Evolutionary conservation across 768 basidiomycete genomes (phyloP).

Genomic region (Suillus fuscotomentosus): DNA sequence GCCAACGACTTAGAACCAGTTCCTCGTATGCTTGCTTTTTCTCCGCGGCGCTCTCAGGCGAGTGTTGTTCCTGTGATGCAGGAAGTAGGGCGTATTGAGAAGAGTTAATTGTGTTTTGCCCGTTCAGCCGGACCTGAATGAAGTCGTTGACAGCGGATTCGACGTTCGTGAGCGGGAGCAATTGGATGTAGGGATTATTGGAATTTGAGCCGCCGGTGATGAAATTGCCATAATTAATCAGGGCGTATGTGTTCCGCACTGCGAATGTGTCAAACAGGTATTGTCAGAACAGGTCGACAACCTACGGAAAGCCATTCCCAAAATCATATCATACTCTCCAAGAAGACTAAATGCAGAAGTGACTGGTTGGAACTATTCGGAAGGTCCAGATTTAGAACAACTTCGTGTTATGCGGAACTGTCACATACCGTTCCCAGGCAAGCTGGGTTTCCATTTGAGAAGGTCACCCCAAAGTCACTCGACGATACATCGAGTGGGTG

Average conservation of each 20-base stretch:
- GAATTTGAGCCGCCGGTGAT: constrained; percentile 48
- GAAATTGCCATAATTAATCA: constrained; percentile 73
- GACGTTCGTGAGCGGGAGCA: constrained; percentile 57
- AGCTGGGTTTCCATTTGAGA: constrained; percentile 46
- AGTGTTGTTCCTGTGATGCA: constrained; percentile 52
- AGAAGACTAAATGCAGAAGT: constrained; percentile 76
- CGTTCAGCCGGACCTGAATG: constrained; percentile 56
- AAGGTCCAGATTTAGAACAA: constrained; percentile 6
- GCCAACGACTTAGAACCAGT: constrained; percentile 68
- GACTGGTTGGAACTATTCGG: constrained; percentile 73
- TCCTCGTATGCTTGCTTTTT: constrained; percentile 68
- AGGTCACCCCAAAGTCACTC: constrained; percentile 50
- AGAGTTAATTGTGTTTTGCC: constrained; percentile 54
- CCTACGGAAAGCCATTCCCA: constrained; percentile 80
- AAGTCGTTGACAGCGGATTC: constrained; percentile 63
- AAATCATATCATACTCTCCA: constrained; percentile 79
- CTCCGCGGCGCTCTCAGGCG: constrained; percentile 61
- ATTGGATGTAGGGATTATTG: constrained; percentile 65
- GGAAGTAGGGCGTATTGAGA: constrained; percentile 62
- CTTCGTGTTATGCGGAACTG: neutral
- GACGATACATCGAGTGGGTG: constrained; percentile 71
- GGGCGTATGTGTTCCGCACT: constrained; percentile 78
- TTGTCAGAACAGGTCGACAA: constrained; percentile 1
- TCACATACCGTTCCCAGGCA: constrained; percentile 68
- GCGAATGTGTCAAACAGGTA: constrained; percentile 4